phyloP scores from a whole-genome alignment of 768 basidiomycete species.

The Naematelia aurantialba region DNA sequence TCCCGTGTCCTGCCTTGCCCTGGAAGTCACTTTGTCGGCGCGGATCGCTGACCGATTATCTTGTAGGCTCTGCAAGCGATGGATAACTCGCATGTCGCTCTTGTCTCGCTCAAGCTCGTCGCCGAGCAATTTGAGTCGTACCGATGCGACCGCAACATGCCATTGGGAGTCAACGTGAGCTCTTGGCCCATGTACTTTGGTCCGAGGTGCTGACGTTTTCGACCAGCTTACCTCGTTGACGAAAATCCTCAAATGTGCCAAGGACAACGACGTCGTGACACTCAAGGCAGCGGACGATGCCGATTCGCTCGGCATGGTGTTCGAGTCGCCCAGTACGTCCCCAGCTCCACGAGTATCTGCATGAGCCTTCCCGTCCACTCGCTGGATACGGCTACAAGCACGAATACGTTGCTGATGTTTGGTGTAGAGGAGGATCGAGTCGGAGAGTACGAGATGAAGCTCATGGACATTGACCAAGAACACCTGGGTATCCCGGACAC shows the following conservation, averaged over 20 bases:
- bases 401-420: background rate
- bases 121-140: conserved; percentile 73
- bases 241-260: conserved; percentile 95
- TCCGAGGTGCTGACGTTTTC: background rate
- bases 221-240: conserved; percentile 78
- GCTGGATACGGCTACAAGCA: too few relatives aligned
- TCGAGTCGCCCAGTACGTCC: conserved; percentile 78
- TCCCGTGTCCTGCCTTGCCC: background rate
- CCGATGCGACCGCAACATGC: conserved; percentile 91
- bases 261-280: conserved; percentile 87
- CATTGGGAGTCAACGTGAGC: conserved; percentile 51
- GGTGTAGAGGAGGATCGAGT: conserved; percentile 78
- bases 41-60: conserved; percentile 3
- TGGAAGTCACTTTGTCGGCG: background rate
- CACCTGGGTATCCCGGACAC: conserved; percentile 94
- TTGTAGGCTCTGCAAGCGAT: conserved; percentile 82
- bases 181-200: background rate
- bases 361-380: too few relatives aligned
- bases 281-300: conserved; percentile 88
- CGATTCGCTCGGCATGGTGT: conserved; percentile 80
- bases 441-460: conserved; percentile 97
- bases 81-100: conserved; percentile 99
- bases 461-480: conserved; percentile 98
- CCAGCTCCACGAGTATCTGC: too few relatives aligned
- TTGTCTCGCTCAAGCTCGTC: conserved; percentile 80